phyloP scores from a whole-genome alignment of 2,329 filamentous ascomycete species.

The Colletotrichum trifolii region DNA sequence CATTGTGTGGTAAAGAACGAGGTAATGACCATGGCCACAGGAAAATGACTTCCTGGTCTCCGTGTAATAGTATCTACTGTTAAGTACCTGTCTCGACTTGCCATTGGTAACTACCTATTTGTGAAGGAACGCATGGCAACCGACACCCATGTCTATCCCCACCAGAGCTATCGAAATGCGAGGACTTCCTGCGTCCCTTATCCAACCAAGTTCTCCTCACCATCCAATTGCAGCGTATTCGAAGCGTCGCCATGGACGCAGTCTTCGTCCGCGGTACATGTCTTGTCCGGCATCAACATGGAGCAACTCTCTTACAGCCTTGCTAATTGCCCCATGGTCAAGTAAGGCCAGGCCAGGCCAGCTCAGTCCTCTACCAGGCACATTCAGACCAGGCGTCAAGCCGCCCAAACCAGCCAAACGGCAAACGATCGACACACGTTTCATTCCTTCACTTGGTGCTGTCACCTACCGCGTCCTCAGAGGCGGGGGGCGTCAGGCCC shows the following conservation, averaged over 20 bases:
- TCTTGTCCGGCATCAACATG: slow-evolving; percentile 23
- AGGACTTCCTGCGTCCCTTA: no score
- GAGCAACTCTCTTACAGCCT: slow-evolving; percentile 3
- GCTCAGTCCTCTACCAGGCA: neutral
- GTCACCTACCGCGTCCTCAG: neutral
- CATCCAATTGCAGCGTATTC: no score
- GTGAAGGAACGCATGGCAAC: no score
- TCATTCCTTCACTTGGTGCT: slow-evolving; percentile 15
- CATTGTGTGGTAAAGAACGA: neutral
- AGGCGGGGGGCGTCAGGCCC: neutral
- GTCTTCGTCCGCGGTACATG: slow-evolving; percentile 23
- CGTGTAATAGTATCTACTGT: no score
- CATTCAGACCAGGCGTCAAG: neutral
- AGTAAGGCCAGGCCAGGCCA: neutral
- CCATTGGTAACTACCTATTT: no score
- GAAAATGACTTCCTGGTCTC: no score
- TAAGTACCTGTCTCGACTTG: no score
- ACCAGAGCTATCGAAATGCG: no score
- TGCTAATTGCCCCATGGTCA: no score
- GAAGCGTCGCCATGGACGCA: no score
- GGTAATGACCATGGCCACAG: neutral
- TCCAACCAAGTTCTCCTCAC: no score
- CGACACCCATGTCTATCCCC: no score
- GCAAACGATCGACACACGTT: slow-evolving; percentile 20
- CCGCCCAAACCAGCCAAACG: neutral